Percentiles rank a stretch among this genome's conserved stretches.
Conservation (phyloP, 2,329 filamentous ascomycete species). For the Aureobasidium melanogenum region DNA sequence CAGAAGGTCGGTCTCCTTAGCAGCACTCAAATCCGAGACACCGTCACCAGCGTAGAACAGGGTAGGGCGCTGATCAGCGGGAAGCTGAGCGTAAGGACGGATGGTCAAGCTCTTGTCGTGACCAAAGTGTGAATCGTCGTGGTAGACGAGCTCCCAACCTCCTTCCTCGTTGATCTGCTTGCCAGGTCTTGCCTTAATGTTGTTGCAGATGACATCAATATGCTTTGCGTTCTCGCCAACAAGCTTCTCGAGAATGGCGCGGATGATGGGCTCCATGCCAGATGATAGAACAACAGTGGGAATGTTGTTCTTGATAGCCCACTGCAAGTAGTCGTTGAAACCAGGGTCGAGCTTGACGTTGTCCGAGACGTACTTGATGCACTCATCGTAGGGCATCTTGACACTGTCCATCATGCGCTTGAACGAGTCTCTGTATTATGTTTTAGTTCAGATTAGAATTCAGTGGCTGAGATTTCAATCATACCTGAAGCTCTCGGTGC, state of each 20-base stretch:
- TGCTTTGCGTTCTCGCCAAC: constrained; percentile 69
- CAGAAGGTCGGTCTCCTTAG: constrained; percentile 82
- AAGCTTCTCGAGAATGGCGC: constrained; percentile 68
- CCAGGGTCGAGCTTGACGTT: constrained; percentile 84
- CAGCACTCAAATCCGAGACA: constrained; percentile 84
- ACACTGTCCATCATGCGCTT: constrained; percentile 87
- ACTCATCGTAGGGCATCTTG: constrained; percentile 69
- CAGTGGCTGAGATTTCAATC: constrained; percentile 6
- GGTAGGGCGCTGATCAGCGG: constrained; percentile 59
- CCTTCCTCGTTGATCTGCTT: constrained; percentile 68
- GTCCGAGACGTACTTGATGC: constrained; percentile 65
- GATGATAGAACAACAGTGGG: constrained; percentile 87
- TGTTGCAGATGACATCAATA: constrained; percentile 86
- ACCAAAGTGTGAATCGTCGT: constrained; percentile 84
- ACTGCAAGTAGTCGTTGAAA: constrained; percentile 82
- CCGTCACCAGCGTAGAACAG: constrained; percentile 95
- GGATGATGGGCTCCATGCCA: constrained; percentile 89
- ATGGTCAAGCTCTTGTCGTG: constrained; percentile 95
- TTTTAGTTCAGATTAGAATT: background rate
- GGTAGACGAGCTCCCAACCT: constrained; percentile 83
- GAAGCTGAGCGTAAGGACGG: constrained; percentile 70
- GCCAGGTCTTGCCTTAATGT: constrained; percentile 58
- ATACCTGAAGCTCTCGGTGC: constrained; percentile 61
- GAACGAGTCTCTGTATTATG: constrained; percentile 58
- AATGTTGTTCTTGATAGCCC: constrained; percentile 71